Evolutionary conservation across 108 stramenopile genomes (phyloP), one percentile per base, ranked within the genome.

Genomic region (Nitzschia palea): DNA sequence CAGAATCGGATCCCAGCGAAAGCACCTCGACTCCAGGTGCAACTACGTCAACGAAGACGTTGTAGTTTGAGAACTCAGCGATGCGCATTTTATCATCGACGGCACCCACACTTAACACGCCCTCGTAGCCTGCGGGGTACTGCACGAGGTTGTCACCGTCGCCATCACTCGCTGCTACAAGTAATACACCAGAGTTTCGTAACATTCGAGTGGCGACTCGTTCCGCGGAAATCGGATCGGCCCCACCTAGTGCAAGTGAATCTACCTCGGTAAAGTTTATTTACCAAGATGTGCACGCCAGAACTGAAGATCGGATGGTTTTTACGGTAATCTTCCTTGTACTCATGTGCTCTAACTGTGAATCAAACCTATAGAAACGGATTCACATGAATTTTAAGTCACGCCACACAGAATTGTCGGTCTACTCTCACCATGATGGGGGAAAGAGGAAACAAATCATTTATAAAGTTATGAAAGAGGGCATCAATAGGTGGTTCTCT

Each of bases 121-220:
- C 23, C 3, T 26, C 26, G 56, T 84, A 78, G 1, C 67, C 56
- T 44, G 82, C 82, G 26, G 87, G 87, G 62, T 75, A 86, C 18
- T 58, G 30, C 27, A 18, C 15, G 2, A 51, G 42, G 25, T 65
- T 52, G 5, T 14, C 51, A 25, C 51, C 51, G 17, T 68, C 32
- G 0, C 77, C 80, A 54, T 33, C 65, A 20, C 80, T 74, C 2
- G 87, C 82, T 28, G 78, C 87, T 66, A 85, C 60, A n/a, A 78
- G 23, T 1, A 84, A 34, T 10, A 88, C 73, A 14, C 84, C 87
- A 9, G 69, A 33, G 18, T 81, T 67, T 17, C 66, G 66, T 18
- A 62, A 22, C 15, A 68, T 52, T 22, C 70, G 28, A 29, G 62
- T 70, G 32, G 27, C n/a, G 36, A 40, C 2, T 23, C 53, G 30